Conservation (phyloP, 2,329 filamentous ascomycete genomes). For the Ramularia collo-cygni region DNA sequence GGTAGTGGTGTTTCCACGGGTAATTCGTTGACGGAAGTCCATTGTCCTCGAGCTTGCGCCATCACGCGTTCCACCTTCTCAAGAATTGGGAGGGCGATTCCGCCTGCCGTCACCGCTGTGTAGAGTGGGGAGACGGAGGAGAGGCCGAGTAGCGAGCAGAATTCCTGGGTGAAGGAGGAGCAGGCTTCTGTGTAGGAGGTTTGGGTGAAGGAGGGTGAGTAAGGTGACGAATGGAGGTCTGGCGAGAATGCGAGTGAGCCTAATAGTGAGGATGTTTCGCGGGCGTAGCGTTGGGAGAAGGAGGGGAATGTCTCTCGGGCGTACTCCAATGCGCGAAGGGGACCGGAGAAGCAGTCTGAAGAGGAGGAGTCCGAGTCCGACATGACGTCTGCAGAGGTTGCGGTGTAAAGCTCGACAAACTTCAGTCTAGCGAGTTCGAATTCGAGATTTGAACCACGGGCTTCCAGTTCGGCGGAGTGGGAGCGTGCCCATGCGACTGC, state of each 20-base stretch:
- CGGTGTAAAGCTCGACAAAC: constrained; percentile 78
- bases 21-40: constrained; percentile 86
- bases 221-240: constrained; percentile 71
- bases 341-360: constrained; percentile 45
- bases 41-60: constrained; percentile 83
- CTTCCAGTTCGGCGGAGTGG: constrained; percentile 65
- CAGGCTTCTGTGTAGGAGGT: constrained; percentile 77
- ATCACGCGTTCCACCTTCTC: constrained; percentile 85
- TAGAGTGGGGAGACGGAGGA: constrained; percentile 90
- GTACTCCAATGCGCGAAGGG: constrained; percentile 64
- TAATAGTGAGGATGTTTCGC: constrained; percentile 74
- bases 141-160: constrained; percentile 83
- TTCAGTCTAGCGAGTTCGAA: constrained; percentile 89
- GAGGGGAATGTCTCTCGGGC: constrained; percentile 65
- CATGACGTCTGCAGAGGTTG: constrained; percentile 18
- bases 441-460: constrained; percentile 82
- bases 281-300: constrained; percentile 68
- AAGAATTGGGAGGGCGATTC: constrained; percentile 81
- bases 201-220: constrained; percentile 67
- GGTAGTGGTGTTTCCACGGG: constrained; percentile 65
- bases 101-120: constrained; percentile 83
- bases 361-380: constrained; percentile 39
- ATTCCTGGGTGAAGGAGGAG: constrained; percentile 70
- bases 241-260: constrained; percentile 72
- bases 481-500: constrained; percentile 80